Conservation (phyloP, 1,139 yeast genomes). For the Blastobotrys aristatus region DNA sequence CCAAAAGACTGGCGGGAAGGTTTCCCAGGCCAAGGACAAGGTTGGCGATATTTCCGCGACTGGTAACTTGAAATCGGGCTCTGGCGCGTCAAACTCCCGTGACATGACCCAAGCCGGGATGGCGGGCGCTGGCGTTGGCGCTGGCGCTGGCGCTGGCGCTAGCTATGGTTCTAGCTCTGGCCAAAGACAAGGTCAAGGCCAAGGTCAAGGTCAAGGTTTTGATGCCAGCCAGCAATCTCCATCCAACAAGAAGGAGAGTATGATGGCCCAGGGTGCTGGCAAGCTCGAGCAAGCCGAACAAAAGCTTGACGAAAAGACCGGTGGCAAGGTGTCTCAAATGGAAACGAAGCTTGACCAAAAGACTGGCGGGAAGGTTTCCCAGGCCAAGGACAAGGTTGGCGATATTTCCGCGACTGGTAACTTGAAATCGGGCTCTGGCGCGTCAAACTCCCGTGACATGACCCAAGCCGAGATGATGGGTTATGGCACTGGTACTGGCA, state of each 20-base stretch:
- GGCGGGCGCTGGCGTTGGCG: neutral
- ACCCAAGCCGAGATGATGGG: slow-evolving; percentile 6
- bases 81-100: too few species aligned
- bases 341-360: neutral
- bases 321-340: slow-evolving; percentile 1
- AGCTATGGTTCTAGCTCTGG: slow-evolving; percentile 2
- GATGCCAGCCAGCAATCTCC: neutral
- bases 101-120: too few species aligned
- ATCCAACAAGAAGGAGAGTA: too few species aligned
- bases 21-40: slow-evolving; percentile 1
- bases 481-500: neutral
- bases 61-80: neutral
- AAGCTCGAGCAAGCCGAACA: neutral
- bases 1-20: slow-evolving; percentile 6
- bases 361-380: neutral
- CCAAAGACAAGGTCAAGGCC: neutral
- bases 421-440: neutral
- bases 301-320: neutral
- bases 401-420: neutral
- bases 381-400: neutral
- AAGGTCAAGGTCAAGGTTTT: neutral
- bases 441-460: neutral
- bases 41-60: neutral
- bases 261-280: slow-evolving; percentile 2
- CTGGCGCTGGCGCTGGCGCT: slow-evolving; percentile 2